Percentiles rank a stretch among this genome's conserved stretches.
Evolutionary conservation across 108 stramenopile genomes (phyloP).

Genomic region (Mayamaea pseudoterrestris): DNA sequence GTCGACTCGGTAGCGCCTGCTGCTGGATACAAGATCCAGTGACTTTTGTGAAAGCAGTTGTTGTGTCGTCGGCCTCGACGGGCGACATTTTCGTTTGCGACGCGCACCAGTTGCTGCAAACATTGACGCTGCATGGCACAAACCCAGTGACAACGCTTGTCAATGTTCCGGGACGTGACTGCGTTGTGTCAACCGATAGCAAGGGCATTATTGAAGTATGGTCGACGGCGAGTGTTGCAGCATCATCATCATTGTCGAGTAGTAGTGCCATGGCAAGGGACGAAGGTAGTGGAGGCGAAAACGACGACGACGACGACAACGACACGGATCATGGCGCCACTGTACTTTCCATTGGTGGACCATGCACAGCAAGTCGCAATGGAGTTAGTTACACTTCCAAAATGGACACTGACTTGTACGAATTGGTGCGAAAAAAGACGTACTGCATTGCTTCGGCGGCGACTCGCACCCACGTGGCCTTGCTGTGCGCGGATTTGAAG

Average conservation of each 20-base stretch:
- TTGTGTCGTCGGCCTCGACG: not conserved
- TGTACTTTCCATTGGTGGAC: slow-evolving; percentile 10
- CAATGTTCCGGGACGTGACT: slow-evolving; percentile 42
- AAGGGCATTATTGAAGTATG: slow-evolving; percentile 91
- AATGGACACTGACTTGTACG: slow-evolving; percentile 87
- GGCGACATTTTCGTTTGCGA: slow-evolving; percentile 40
- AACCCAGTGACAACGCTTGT: slow-evolving; percentile 69
- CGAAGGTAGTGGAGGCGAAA: slow-evolving; percentile 1
- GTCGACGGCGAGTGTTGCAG: too few relatives aligned
- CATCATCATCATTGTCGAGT: too few relatives aligned
- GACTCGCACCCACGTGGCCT: slow-evolving; percentile 47
- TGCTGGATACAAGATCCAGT: slow-evolving; percentile 17
- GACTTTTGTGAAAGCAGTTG: slow-evolving; percentile 15
- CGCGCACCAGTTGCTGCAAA: slow-evolving; percentile 34
- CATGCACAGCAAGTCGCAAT: slow-evolving; percentile 11
- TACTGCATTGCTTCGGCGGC: slow-evolving; percentile 46
- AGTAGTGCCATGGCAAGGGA: slow-evolving; percentile 10
- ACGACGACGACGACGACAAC: not conserved
- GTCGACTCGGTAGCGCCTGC: slow-evolving; percentile 32
- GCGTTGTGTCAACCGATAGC: slow-evolving; percentile 69
- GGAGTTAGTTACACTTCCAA: slow-evolving; percentile 51
- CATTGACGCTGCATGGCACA: slow-evolving; percentile 55
- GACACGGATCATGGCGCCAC: not conserved
- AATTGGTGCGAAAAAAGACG: slow-evolving; percentile 79
- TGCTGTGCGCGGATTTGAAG: slow-evolving; percentile 70